Evolutionary conservation across 2,329 filamentous ascomycete genomes (phyloP), one percentile per base, ranked within the genome.

Genomic region (Colletotrichum trifolii): DNA sequence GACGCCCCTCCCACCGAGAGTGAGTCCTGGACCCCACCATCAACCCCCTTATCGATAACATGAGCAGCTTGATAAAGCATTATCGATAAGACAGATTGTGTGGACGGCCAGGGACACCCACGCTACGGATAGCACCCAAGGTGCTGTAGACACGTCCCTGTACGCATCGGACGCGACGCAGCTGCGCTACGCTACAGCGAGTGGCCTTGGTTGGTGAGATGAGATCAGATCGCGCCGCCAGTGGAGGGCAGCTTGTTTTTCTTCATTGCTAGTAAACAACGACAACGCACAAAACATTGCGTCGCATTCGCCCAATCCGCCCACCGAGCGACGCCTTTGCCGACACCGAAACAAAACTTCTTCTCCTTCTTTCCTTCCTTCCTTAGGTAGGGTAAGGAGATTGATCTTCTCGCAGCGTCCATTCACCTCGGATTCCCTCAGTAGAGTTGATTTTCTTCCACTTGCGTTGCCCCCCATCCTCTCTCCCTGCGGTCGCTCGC

Each of bases 201-300:
- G 49, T 35, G 64, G 54, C 47, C 53, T 54, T 66, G 64, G 60
- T 64, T 66, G 64, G 60, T 25, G 25, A 25, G 25, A 17, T 54
- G 60, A 66, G 59, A 66, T 66, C 64, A 46, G 64, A 64, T 66
- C 60, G 64, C 64, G 64, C 64, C 64, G 17, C 15, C 12, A 25
- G 25, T 25, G 25, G 25, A 25, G 25, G 25, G 25, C 42, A 43
- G 15, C 15, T 66, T 66, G 64, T 66, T 66, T 66, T 66, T 64
- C 64, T 64, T 66, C 60, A 60, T 59, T 63, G 64, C 60, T 58
- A 66, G 64, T 66, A 66, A 66, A 66, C 64, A 66, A 66, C 60
- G 60, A 66, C 64, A 50, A 64, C 60, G 53, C 64, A 66, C 64
- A 66, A 66, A 54, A 66, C 64, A 63, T 64, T 25, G 25, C 25